Evolutionary conservation across 2,329 filamentous ascomycete species (phyloP).

Genomic region (Pseudogymnoascus sp.): DNA sequence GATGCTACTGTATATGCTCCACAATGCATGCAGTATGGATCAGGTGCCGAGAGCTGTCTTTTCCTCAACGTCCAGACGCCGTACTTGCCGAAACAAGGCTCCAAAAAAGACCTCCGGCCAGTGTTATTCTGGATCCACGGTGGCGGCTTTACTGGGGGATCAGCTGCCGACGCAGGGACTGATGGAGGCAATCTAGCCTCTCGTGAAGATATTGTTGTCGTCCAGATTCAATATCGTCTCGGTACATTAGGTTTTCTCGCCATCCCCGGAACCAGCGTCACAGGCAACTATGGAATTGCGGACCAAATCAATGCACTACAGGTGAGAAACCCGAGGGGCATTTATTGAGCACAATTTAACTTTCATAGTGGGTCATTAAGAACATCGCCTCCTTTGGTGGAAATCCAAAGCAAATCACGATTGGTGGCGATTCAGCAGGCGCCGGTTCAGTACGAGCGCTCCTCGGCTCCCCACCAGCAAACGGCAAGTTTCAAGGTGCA

Average conservation of each 20-base stretch:
- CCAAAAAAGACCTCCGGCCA: conserved; percentile 28
- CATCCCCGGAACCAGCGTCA: conserved; percentile 44
- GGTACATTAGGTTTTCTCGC: conserved; percentile 35
- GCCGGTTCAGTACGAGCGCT: conserved; percentile 44
- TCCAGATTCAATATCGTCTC: conserved; percentile 27
- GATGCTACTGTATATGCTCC: conserved; percentile 39
- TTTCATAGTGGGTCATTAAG: conserved; percentile 40
- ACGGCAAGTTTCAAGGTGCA: conserved; percentile 41
- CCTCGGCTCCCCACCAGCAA: conserved; percentile 42
- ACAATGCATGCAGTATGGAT: conserved; percentile 30
- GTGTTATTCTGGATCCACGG: conserved; percentile 30
- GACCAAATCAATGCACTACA: conserved; percentile 46
- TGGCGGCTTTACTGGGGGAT: conserved; percentile 31
- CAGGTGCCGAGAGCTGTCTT: conserved; percentile 28
- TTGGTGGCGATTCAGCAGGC: conserved; percentile 47
- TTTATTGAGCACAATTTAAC: conserved; percentile 12
- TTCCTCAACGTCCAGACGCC: conserved; percentile 36
- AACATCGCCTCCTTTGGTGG: conserved; percentile 43
- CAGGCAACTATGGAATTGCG: conserved; percentile 46
- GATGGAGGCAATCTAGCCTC: conserved; percentile 28
- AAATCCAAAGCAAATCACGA: conserved; percentile 41
- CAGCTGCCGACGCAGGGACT: conserved; percentile 22
- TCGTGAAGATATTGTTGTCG: conserved; percentile 27
- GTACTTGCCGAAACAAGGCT: conserved; percentile 23
- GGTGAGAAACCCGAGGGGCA: conserved; percentile 19